phyloP scores from a whole-genome alignment of 495 filamentous ascomycete genomes.

The Lophiotrema nucula region DNA sequence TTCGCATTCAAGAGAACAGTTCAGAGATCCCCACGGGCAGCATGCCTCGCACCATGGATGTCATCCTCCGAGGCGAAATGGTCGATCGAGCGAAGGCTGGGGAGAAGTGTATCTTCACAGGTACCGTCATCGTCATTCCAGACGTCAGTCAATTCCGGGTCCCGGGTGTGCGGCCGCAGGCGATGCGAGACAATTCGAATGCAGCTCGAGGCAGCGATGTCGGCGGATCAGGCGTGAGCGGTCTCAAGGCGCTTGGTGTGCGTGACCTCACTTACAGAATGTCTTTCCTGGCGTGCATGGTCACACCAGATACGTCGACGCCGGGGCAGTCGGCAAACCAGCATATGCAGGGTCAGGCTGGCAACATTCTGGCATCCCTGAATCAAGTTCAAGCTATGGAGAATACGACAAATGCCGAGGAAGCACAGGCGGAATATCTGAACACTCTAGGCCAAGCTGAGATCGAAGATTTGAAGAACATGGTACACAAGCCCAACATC shows the following conservation, averaged over 20 bases:
- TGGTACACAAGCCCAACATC: slow-evolving; percentile 95
- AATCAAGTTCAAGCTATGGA: slow-evolving; percentile 68
- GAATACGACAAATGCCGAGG: slow-evolving; percentile 65
- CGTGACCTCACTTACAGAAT: slow-evolving; percentile 95
- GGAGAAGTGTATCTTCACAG: slow-evolving; percentile 97
- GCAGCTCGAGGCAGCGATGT: slow-evolving; percentile 72
- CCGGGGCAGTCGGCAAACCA: slow-evolving; percentile 63
- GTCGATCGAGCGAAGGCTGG: slow-evolving; percentile 96
- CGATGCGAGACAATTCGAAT: slow-evolving; percentile 76
- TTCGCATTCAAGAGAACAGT: slow-evolving; percentile 94
- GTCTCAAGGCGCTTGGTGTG: slow-evolving; percentile 88
- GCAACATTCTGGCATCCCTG: slow-evolving; percentile 78
- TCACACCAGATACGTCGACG: slow-evolving; percentile 84
- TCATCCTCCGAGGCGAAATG: slow-evolving; percentile 96
- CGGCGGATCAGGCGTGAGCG: slow-evolving; percentile 79
- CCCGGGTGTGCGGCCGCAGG: slow-evolving; percentile 79
- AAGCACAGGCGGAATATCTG: slow-evolving; percentile 84
- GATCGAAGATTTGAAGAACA: slow-evolving; percentile 83
- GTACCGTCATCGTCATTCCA: slow-evolving; percentile 91
- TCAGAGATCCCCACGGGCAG: slow-evolving; percentile 97
- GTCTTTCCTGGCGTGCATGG: slow-evolving; percentile 96
- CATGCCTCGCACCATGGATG: slow-evolving; percentile 97
- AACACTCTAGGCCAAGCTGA: slow-evolving; percentile 78
- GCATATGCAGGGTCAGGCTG: slow-evolving; percentile 65
- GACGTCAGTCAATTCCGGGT: slow-evolving; percentile 94